Evolutionary conservation across 495 filamentous ascomycete species (phyloP).

Genomic region (Cryomyces minteri): DNA sequence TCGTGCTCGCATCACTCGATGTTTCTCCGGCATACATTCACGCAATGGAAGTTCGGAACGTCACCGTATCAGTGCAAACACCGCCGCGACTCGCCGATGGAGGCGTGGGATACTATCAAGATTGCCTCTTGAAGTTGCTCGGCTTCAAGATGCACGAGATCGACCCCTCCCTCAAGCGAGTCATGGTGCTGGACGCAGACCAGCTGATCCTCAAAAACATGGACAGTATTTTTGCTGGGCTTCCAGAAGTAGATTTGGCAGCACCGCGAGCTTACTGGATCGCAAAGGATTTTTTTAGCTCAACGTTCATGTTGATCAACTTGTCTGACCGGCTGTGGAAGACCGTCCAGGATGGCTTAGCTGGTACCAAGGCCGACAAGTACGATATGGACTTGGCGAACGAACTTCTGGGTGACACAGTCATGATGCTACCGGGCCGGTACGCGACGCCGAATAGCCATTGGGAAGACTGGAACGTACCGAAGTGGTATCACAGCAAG

Average conservation of each 20-base stretch:
- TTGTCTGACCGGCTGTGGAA: slow-evolving; percentile 16
- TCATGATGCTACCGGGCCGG: slow-evolving; percentile 20
- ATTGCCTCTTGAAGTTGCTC: slow-evolving; percentile 18
- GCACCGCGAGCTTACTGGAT: slow-evolving; percentile 21
- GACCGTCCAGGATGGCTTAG: slow-evolving; percentile 11
- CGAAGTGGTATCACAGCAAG: slow-evolving; percentile 12
- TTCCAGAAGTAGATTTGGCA: slow-evolving; percentile 18
- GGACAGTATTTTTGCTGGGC: slow-evolving; percentile 16
- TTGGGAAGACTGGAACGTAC: slow-evolving; percentile 20
- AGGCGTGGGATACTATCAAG: slow-evolving; percentile 10
- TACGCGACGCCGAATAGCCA: slow-evolving; percentile 23
- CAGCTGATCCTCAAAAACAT: slow-evolving; percentile 19
- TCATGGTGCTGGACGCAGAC: slow-evolving; percentile 18
- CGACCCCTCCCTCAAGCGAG: slow-evolving; percentile 11
- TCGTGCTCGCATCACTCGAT: slow-evolving; percentile 10
- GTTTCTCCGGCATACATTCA: slow-evolving; percentile 2
- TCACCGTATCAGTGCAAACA: slow-evolving; percentile 5
- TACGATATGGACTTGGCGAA: slow-evolving; percentile 25
- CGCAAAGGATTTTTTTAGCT: slow-evolving; percentile 11
- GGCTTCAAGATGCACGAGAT: slow-evolving; percentile 14
- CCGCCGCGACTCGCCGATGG: slow-evolving; percentile 8
- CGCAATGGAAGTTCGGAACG: not conserved
- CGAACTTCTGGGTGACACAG: slow-evolving; percentile 13
- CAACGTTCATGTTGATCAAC: slow-evolving; percentile 17
- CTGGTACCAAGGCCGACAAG: slow-evolving; percentile 6